phyloP scores from a whole-genome alignment of 805 yeast species.

The Kazachstania africana region DNA sequence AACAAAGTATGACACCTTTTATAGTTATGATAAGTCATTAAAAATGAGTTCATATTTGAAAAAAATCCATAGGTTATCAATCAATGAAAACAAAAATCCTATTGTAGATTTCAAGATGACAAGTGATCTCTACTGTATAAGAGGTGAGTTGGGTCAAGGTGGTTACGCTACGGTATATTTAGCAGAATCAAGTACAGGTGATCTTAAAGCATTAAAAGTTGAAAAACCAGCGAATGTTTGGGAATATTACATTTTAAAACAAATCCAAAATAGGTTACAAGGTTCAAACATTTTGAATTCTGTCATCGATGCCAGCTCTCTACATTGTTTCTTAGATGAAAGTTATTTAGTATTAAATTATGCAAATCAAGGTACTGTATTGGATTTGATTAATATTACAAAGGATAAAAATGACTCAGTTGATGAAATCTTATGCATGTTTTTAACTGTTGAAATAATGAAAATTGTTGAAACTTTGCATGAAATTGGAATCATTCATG shows the following conservation, averaged over 20 bases:
- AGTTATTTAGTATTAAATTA: slow-evolving; percentile 56
- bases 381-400: slow-evolving; percentile 51
- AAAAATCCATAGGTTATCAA: slow-evolving; percentile 30
- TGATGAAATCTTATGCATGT: slow-evolving; percentile 55
- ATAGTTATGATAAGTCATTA: slow-evolving; percentile 21
- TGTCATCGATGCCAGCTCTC: slow-evolving; percentile 38
- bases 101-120: slow-evolving; percentile 26
- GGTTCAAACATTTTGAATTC: slow-evolving; percentile 24
- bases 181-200: slow-evolving; percentile 48
- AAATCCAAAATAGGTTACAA: slow-evolving; percentile 35
- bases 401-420: slow-evolving; percentile 23
- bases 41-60: slow-evolving; percentile 28
- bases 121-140: slow-evolving; percentile 26
- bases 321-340: slow-evolving; percentile 53
- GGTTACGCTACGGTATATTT: slow-evolving; percentile 69
- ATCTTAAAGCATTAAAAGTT: slow-evolving; percentile 55
- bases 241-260: slow-evolving; percentile 69
- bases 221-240: slow-evolving; percentile 60
- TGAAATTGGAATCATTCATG: slow-evolving; percentile 57
- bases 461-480: slow-evolving; percentile 53
- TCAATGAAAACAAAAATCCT: slow-evolving; percentile 26
- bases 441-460: slow-evolving; percentile 53
- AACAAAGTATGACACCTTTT: slow-evolving; percentile 22
- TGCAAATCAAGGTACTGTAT: slow-evolving; percentile 57
- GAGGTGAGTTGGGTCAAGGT: slow-evolving; percentile 59